Conservation (phyloP, 371 early-diverging fungal species). For the Mortierella sp. region DNA sequence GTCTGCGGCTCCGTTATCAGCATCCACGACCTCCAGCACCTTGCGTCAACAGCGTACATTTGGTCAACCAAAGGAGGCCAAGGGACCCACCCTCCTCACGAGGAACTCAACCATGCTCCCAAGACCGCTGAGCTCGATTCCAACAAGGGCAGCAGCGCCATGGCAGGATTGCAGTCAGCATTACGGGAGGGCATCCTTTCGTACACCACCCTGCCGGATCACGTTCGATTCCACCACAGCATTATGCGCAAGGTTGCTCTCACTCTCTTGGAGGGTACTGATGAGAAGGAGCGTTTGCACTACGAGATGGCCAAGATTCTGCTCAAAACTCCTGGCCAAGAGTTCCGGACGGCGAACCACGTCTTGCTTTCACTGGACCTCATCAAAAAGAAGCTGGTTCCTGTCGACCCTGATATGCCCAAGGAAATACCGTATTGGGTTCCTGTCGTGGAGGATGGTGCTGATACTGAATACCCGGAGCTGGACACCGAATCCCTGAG, state of each 20-base stretch:
- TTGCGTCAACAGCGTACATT: conserved; percentile 38
- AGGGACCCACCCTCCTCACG: not conserved
- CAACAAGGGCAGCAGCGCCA: conserved; percentile 37
- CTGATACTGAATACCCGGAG: not conserved
- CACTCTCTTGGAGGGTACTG: conserved; percentile 30
- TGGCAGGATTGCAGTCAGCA: conserved; percentile 51
- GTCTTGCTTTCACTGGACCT: conserved; percentile 30
- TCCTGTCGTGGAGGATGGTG: conserved; percentile 18
- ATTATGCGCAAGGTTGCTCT: conserved; percentile 50
- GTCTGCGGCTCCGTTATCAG: conserved; percentile 43
- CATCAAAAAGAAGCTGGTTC: conserved; percentile 26
- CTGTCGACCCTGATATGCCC: not conserved
- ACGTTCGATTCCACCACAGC: conserved; percentile 36
- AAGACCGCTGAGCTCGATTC: not conserved
- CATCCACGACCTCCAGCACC: conserved; percentile 35
- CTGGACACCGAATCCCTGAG: conserved; percentile 26
- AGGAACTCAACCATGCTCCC: not conserved
- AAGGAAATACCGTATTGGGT: conserved; percentile 24
- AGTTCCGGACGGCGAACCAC: conserved; percentile 40
- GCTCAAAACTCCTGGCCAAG: conserved; percentile 29
- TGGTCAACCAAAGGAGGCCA: conserved; percentile 5
- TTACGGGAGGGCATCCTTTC: conserved; percentile 48
- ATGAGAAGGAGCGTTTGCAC: conserved; percentile 41
- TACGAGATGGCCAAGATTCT: conserved; percentile 46
- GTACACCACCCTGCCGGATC: conserved; percentile 40